Evolutionary conservation across 2,329 filamentous ascomycete species (phyloP), one percentile per base, ranked within the genome.

Genomic region (Penicillium frequentans): DNA sequence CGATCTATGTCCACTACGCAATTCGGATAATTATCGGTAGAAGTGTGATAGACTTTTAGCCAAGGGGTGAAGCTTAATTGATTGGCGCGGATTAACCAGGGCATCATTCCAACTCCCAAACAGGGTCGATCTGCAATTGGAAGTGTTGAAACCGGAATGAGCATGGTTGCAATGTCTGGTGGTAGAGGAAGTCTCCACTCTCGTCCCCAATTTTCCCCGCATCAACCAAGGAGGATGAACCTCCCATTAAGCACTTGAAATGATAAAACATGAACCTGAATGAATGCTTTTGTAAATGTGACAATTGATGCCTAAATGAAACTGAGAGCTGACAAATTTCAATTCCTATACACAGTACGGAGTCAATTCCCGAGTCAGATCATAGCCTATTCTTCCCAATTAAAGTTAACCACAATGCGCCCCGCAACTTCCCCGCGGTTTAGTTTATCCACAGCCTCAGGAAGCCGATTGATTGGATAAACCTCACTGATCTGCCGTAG

Each of bases 321-420:
- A 6, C 31, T 33, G 1, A 14, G 8, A 19, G 16, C n/a, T 19
- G n/a, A 39, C 16, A 39, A 8, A 37, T 10, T 8, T 33, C 29
- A 11, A 33, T 16, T 33, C 11, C 14, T 16, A 7, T 33, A 5
- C 11, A 31, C 13, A 29, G 9, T 29, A 11, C 11, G 27, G 27
- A 7, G 2, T 13, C 11, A 10, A 31, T 14, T 5, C 13, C 13
- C 11, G 29, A 23, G 13, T 6, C 19, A 44, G 5, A 7, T 29
- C n/a, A 29, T 13, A 26, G n/a, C 26, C 43, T 35, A 59, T 44
- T 63, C 58, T 11, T 62, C 63, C 58, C 60, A 62, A 31, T 84
- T 82, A 61, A 84, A 84, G 63, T 83, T 79, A 21, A 84, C 75
- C 13, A 84, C 82, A 44, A 81, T 77, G 19, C 82, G 70, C 1